These are phyloP conservation scores for Dalbergia cochinchinensis DNA, from an alignment of 306 rosid species.

Conservation along the genomic window DNA sequence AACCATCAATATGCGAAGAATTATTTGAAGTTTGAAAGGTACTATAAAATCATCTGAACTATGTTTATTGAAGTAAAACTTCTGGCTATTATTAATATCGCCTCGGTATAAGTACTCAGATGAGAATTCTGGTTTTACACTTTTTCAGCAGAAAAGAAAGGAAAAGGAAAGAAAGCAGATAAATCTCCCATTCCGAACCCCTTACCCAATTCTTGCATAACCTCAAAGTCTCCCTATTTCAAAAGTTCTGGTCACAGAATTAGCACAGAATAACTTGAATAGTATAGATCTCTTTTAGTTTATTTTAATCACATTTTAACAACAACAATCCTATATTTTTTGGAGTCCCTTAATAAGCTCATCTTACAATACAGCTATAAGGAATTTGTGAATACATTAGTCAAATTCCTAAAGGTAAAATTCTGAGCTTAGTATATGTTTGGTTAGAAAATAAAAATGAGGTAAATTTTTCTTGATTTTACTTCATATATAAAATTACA, in stretches of 20 bases:
- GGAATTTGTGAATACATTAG: constrained; percentile 3
- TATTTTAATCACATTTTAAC: neutral
- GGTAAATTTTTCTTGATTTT: too few species aligned
- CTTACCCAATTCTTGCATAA: neutral
- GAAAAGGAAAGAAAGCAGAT: neutral
- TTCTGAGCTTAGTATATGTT: neutral
- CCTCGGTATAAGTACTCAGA: neutral
- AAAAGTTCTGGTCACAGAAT: neutral
- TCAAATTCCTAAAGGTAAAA: neutral
- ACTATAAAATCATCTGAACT: too few species aligned
- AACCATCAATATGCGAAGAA: neutral
- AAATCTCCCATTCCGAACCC: neutral
- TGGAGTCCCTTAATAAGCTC: neutral
- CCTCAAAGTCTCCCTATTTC: too few species aligned
- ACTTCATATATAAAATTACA: too few species aligned
- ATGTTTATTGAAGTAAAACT: neutral
- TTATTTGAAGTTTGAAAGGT: neutral
- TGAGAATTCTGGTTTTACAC: neutral
- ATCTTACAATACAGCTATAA: neutral
- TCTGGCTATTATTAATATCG: neutral
- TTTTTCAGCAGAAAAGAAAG: neutral
- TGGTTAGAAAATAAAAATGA: too few species aligned
- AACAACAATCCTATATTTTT: neutral
- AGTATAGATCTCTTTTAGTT: neutral
- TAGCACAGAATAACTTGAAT: constrained; percentile 2